Evolutionary conservation across 2,329 filamentous ascomycete species (phyloP), one percentile per base, ranked within the genome.

Genomic region (Westerdykella ornata): DNA sequence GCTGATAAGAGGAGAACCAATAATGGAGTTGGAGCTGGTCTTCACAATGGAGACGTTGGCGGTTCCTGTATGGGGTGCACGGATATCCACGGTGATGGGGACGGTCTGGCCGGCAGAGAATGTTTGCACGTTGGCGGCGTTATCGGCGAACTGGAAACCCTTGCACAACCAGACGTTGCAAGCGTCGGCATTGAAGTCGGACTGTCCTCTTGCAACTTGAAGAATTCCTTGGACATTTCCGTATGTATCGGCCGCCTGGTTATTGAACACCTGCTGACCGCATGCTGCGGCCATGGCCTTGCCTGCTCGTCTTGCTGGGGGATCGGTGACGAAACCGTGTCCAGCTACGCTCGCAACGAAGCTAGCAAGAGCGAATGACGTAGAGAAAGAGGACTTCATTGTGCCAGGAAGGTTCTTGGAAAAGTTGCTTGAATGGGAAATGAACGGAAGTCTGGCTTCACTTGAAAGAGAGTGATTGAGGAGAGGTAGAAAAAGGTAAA

Each of bases 41-140:
- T 75, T 68, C 50, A 82, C 71, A 37, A 82, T 70, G 14, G 73
- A 77, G 30, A 82, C 75, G 59, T 81, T 81, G 52, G 75, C 75
- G 11, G 61, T 59, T 44, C 76, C 76, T 12, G 71, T 72, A 63
- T 80, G 76, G 17, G 74, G 75, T 31, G 73, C 73, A 30, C 63
- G 64, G 55, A 76, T 70, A 45, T 72, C 66, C 51, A 75, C 68
- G 26, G 48, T 62, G 48, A 76, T 65, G 20, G 62, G 51, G 20
- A 77, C 63, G 28, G 58, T 60, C 57, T 76, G 62, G 45, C 74
- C 73, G n/a, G 70, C 58, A 14, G 68, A 72, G 68, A 71, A 80
- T 32, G 59, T 60, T 49, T 75, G 68, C 35, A 78, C 67, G 51
- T 74, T 74, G 48, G 60, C 68, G 46, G 60, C 72, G 65, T 76